phyloP scores from a whole-genome alignment of 257 asterid genomes.

The Prunella vulgaris region DNA sequence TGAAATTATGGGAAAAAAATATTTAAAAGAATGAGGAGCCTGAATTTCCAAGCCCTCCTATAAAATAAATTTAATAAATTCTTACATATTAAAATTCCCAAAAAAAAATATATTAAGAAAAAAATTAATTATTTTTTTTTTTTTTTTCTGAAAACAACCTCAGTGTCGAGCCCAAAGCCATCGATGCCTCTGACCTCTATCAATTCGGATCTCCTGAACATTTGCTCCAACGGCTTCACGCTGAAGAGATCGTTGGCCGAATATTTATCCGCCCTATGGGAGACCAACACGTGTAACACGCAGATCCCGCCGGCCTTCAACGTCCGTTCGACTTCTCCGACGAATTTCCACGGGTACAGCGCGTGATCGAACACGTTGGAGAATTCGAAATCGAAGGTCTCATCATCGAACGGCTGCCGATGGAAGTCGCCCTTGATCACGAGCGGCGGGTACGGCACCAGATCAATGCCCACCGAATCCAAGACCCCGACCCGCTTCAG shows the following conservation, averaged over 20 bases:
- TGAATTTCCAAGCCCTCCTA: background rate
- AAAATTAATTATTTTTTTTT: background rate
- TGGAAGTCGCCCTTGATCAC: slow-evolving; percentile 91
- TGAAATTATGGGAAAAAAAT: background rate
- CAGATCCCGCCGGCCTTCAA: slow-evolving; percentile 64
- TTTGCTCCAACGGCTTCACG: slow-evolving; percentile 62
- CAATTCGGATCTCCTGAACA: slow-evolving; percentile 63
- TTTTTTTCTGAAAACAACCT: slow-evolving; percentile 68
- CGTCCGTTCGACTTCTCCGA: slow-evolving; percentile 85
- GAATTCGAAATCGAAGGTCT: slow-evolving; percentile 72
- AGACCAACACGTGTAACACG: slow-evolving; percentile 72
- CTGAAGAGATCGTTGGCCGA: slow-evolving; percentile 87
- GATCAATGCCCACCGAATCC: slow-evolving; percentile 76
- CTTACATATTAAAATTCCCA: background rate
- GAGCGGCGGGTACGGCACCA: slow-evolving; percentile 84
- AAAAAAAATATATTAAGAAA: background rate
- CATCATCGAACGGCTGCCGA: slow-evolving; percentile 65
- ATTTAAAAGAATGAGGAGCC: background rate
- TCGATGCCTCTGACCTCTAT: slow-evolving; percentile 54
- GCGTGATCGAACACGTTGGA: slow-evolving; percentile 97
- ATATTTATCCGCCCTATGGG: slow-evolving; percentile 70
- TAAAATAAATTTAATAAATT: background rate
- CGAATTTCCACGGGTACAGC: slow-evolving; percentile 71
- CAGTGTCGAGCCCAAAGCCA: slow-evolving; percentile 91
- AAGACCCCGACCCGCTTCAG: slow-evolving; percentile 58